These are phyloP conservation scores for Scortechinia acanthostroma DNA, from an alignment of 2,329 filamentous ascomycete genomes.

Conservation along the genomic window DNA sequence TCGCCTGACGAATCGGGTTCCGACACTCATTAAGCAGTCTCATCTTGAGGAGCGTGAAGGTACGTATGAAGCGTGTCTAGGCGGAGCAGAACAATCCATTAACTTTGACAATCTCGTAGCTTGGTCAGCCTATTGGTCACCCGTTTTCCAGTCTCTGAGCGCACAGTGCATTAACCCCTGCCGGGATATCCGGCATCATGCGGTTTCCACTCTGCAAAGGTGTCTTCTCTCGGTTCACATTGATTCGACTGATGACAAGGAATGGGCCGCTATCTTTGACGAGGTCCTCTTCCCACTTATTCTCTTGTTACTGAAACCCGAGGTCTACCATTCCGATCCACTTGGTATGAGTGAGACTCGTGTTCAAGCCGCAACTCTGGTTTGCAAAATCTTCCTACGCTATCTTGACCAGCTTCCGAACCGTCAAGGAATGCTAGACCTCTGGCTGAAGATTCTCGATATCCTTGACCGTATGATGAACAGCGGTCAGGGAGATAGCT, in stretches of 20 bases:
- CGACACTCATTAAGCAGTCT: conserved; percentile 82
- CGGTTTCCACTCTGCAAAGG: conserved; percentile 28
- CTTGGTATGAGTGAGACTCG: not conserved
- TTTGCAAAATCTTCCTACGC: not conserved
- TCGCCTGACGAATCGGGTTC: conserved; percentile 73
- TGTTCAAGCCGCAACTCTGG: not conserved
- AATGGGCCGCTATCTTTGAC: not conserved
- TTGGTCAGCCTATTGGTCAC: conserved; percentile 96
- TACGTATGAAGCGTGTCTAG: conserved; percentile 22
- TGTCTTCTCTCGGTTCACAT: not conserved
- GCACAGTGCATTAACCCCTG: conserved; percentile 91
- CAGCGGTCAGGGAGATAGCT: not conserved
- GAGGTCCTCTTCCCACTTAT: not conserved
- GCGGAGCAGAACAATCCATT: conserved; percentile 9
- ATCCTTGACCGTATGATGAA: not conserved
- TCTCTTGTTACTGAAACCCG: not conserved
- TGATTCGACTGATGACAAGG: not conserved
- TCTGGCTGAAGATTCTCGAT: not conserved
- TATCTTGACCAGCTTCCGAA: conserved; percentile 1
- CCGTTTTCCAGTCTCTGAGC: conserved; percentile 82
- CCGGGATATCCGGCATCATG: conserved; percentile 82
- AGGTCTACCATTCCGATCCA: not conserved
- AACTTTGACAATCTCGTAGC: conserved; percentile 39
- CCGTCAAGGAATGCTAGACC: not conserved
- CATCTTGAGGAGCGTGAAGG: conserved; percentile 82